phyloP scores from a whole-genome alignment of 2,329 filamentous ascomycete genomes.

The Scytalidium lignicola region DNA sequence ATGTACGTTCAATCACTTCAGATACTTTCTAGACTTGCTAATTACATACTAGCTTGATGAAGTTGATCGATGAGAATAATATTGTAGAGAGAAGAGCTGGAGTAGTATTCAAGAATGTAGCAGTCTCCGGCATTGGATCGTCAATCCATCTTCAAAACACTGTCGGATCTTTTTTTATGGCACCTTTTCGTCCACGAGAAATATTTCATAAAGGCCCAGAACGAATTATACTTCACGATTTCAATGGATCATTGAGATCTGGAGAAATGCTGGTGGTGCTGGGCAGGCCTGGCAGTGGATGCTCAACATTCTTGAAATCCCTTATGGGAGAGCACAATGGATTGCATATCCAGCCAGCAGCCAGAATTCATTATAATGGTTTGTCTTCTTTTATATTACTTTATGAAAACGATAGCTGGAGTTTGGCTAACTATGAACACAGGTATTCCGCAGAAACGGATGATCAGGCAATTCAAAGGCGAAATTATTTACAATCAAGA shows the following conservation, averaged over 20 bases:
- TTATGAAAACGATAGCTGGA: constrained; percentile 41
- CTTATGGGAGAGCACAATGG: constrained; percentile 49
- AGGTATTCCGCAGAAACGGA: constrained; percentile 40
- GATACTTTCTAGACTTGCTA: no score
- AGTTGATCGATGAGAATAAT: constrained; percentile 49
- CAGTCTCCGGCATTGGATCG: constrained; percentile 61
- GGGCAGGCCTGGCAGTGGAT: constrained; percentile 55
- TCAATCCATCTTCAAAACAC: constrained; percentile 66
- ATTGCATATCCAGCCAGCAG: constrained; percentile 43
- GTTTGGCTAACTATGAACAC: constrained; percentile 58
- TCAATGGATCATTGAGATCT: constrained; percentile 55
- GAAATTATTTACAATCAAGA: constrained; percentile 56
- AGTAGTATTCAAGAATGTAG: constrained; percentile 59
- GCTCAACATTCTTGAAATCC: constrained; percentile 57
- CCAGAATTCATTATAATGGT: no score
- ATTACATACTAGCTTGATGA: constrained; percentile 26
- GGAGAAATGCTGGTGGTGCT: constrained; percentile 64
- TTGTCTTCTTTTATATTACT: no score
- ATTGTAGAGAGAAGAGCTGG: constrained; percentile 50
- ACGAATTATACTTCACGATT: constrained; percentile 56
- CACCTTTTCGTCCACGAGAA: constrained; percentile 53
- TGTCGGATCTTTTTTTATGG: constrained; percentile 52
- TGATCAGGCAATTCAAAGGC: constrained; percentile 42
- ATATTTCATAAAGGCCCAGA: constrained; percentile 45
- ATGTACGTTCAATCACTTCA: constrained; percentile 28